These are phyloP conservation scores for Auricularia sp. DNA, from an alignment of 768 basidiomycete genomes.

Conservation along the genomic window DNA sequence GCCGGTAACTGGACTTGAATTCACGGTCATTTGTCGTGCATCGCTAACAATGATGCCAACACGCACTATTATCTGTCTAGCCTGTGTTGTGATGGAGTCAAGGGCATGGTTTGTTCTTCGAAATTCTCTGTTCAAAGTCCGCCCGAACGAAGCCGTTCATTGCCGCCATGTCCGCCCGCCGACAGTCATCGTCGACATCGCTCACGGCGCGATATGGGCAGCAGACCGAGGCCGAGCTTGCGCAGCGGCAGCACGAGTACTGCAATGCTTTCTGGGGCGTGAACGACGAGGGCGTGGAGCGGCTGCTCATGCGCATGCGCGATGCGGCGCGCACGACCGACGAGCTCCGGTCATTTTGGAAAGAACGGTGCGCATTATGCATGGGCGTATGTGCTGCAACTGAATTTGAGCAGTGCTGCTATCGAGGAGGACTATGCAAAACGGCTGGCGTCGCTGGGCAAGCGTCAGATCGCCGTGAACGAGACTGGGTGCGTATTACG, in stretches of 20 bases:
- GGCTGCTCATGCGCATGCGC: conserved; percentile 81
- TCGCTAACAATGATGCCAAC: too few species aligned
- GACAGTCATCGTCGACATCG: conserved; percentile 76
- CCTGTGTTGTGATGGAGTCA: too few species aligned
- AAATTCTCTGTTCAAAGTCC: neutral
- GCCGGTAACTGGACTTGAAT: too few species aligned
- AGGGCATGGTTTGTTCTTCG: too few species aligned
- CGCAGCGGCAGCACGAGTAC: conserved; percentile 62
- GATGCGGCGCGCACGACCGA: conserved; percentile 81
- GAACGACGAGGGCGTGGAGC: conserved; percentile 81
- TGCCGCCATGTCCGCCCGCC: conserved; percentile 52
- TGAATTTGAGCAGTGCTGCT: conserved; percentile 42
- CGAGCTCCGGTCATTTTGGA: conserved; percentile 82
- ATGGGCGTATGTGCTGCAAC: neutral
- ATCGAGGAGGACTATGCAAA: conserved; percentile 97
- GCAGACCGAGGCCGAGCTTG: conserved; percentile 29
- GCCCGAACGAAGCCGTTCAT: neutral
- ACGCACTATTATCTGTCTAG: too few species aligned
- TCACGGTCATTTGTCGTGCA: too few species aligned
- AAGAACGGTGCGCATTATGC: conserved; percentile 63
- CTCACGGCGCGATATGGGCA: conserved; percentile 55
- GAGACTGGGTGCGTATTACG: conserved; percentile 74
- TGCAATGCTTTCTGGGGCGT: conserved; percentile 96
- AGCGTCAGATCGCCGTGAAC: conserved; percentile 67
- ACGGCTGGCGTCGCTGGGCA: conserved; percentile 68